Conservation (phyloP, 805 yeast genomes). For the Teunomyces panamensis region DNA sequence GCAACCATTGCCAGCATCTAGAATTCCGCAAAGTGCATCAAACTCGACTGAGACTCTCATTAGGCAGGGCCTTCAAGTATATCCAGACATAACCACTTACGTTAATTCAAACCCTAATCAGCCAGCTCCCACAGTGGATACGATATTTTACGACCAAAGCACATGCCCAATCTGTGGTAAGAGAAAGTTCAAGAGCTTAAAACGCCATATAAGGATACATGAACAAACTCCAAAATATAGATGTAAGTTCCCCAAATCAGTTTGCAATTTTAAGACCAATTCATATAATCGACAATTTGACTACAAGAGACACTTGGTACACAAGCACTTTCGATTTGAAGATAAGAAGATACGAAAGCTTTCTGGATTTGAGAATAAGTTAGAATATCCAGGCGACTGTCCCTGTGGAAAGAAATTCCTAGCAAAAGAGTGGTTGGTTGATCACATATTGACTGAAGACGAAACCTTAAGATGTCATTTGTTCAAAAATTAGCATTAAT, state of each 20-base stretch:
- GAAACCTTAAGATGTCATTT: conserved; percentile 4
- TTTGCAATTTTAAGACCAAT: conserved; percentile 41
- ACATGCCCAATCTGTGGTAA: conserved; percentile 40
- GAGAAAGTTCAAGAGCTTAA: conserved; percentile 38
- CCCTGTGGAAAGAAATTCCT: conserved; percentile 49
- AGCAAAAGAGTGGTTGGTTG: conserved; percentile 57
- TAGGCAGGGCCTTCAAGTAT: conserved; percentile 5
- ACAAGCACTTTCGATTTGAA: conserved; percentile 40
- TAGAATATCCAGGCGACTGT: conserved; percentile 36
- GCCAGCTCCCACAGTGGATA: conserved; percentile 10
- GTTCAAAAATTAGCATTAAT: conserved; percentile 7
- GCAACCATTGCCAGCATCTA: not conserved
- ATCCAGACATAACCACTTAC: conserved; percentile 11
- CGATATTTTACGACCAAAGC: conserved; percentile 5
- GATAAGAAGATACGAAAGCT: conserved; percentile 38
- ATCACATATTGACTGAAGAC: conserved; percentile 42
- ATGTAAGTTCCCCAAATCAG: conserved; percentile 37
- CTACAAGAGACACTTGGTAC: conserved; percentile 43
- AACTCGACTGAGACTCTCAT: not conserved
- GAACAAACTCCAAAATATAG: conserved; percentile 41
- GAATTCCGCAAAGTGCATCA: not conserved
- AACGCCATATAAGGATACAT: conserved; percentile 42
- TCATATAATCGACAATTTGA: conserved; percentile 45
- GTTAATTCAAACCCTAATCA: conserved; percentile 10
- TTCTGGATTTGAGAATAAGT: conserved; percentile 28